These are phyloP conservation scores for Boletales sp. DNA, from an alignment of 768 basidiomycete genomes.

Conservation along the genomic window DNA sequence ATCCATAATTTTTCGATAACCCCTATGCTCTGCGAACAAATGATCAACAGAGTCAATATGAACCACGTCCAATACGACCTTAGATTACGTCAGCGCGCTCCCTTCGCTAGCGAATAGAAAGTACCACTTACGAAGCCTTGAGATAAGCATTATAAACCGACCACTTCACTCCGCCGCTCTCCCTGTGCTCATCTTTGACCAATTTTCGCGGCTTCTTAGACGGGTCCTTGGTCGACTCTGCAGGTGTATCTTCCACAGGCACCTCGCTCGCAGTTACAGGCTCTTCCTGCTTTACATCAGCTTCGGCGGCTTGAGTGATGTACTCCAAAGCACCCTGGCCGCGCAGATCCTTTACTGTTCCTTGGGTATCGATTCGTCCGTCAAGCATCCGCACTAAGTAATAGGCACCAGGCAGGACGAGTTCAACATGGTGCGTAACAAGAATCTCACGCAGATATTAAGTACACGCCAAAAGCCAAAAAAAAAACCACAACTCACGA, in stretches of 20 bases:
- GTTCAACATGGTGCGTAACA: slow-evolving; percentile 83
- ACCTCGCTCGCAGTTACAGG: slow-evolving; percentile 16
- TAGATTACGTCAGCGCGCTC: neutral
- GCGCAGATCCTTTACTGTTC: slow-evolving; percentile 61
- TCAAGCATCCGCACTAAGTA: slow-evolving; percentile 80
- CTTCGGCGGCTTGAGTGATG: slow-evolving; percentile 52
- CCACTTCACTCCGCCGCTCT: slow-evolving; percentile 82
- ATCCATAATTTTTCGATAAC: slow-evolving; percentile 31
- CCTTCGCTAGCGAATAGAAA: neutral
- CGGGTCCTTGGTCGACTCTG: neutral
- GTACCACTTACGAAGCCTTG: slow-evolving; percentile 52
- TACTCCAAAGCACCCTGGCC: slow-evolving; percentile 58
- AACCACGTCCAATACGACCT: slow-evolving; percentile 33
- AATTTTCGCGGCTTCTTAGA: slow-evolving; percentile 68
- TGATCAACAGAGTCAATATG: slow-evolving; percentile 19
- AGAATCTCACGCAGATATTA: slow-evolving; percentile 41
- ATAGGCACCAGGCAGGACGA: slow-evolving; percentile 69
- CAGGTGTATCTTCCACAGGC: slow-evolving; percentile 2
- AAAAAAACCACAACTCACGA: slow-evolving; percentile 37
- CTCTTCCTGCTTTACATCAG: slow-evolving; percentile 46
- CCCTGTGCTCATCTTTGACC: slow-evolving; percentile 78
- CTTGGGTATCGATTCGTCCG: slow-evolving; percentile 75
- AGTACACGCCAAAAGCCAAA: neutral
- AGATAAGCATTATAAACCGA: slow-evolving; percentile 64
- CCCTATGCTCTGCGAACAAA: slow-evolving; percentile 22